Evolutionary conservation across 106 monocot species (phyloP).

Genomic region (Apostasia ramifera): DNA sequence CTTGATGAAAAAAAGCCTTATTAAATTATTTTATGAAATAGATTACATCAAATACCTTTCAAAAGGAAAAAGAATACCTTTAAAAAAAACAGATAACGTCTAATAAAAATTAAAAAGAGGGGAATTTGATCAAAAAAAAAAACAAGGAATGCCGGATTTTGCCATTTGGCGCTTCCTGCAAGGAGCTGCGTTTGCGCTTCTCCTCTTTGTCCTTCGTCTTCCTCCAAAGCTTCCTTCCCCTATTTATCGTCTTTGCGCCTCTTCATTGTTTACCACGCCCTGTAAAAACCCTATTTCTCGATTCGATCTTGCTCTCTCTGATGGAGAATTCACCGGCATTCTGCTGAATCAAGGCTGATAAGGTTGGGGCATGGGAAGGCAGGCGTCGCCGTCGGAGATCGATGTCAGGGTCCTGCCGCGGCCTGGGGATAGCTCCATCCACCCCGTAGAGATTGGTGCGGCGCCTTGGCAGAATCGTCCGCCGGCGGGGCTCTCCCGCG

Average conservation of each 20-base stretch:
- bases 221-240: not conserved
- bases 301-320: not conserved
- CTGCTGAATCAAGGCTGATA: not conserved
- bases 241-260: not conserved
- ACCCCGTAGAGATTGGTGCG: constrained; percentile 5
- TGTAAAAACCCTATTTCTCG: not conserved
- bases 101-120: too few relatives aligned
- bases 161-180: too few relatives aligned
- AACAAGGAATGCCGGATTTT: too few relatives aligned
- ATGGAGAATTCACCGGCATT: not conserved
- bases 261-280: not conserved
- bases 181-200: constrained; percentile 20
- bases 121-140: too few relatives aligned
- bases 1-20: too few relatives aligned
- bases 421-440: not conserved
- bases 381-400: not conserved
- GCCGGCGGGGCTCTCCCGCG: constrained; percentile 2
- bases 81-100: too few relatives aligned
- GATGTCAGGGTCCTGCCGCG: not conserved
- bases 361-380: not conserved
- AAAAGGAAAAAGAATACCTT: too few relatives aligned
- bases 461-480: not conserved
- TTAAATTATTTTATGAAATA: too few relatives aligned
- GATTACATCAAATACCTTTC: too few relatives aligned
- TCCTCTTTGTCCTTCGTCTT: not conserved